phyloP scores from a whole-genome alignment of 768 basidiomycete species.

The Boletus barrowsii region DNA sequence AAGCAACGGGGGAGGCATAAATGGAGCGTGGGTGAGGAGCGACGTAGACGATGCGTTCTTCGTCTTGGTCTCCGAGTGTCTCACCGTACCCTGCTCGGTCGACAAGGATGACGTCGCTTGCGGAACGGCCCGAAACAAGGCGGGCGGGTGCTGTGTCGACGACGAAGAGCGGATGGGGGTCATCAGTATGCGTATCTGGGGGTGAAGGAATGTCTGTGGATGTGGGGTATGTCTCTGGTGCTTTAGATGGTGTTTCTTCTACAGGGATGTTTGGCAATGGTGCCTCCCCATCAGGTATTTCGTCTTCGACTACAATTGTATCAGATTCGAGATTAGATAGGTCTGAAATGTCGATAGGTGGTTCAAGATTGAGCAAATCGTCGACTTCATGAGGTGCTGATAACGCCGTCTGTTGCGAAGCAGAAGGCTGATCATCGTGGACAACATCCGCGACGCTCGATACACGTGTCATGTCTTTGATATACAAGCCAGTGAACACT shows the following conservation, averaged over 20 bases:
- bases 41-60: constrained; percentile 71
- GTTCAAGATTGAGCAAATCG: constrained; percentile 3
- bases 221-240: not conserved
- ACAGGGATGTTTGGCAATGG: not conserved
- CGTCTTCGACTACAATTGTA: not conserved
- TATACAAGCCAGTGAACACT: constrained; percentile 37
- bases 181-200: not conserved
- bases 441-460: constrained; percentile 1
- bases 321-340: not conserved
- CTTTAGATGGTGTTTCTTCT: not conserved
- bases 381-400: not conserved
- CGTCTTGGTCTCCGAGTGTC: constrained; percentile 19
- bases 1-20: constrained; percentile 11
- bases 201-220: not conserved
- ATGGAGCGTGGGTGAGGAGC: constrained; percentile 62
- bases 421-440: not conserved
- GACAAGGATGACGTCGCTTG: constrained; percentile 24
- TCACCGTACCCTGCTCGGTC: constrained; percentile 17
- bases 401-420: not conserved
- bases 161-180: constrained; percentile 22
- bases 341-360: constrained; percentile 10
- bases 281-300: no score
- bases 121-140: constrained; percentile 1
- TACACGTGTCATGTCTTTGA: not conserved
- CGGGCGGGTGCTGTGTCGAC: constrained; percentile 40